Conservation (phyloP, 2,329 filamentous ascomycete genomes). For the Monilinia polystroma region DNA sequence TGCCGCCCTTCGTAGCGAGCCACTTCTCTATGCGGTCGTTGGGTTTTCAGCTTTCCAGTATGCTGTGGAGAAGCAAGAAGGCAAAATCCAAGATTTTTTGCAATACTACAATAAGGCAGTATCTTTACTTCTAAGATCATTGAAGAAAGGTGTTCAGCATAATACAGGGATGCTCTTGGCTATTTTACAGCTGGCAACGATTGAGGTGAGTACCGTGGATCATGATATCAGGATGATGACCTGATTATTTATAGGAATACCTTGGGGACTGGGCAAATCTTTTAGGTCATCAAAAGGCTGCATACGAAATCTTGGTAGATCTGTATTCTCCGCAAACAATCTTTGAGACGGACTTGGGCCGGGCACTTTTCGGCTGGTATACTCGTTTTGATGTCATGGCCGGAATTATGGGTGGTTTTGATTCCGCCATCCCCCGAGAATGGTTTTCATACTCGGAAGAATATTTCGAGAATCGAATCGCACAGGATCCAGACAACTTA, state of each 20-base stretch:
- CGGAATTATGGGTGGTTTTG: slow-evolving; percentile 77
- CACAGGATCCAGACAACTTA: slow-evolving; percentile 60
- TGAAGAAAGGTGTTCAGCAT: slow-evolving; percentile 70
- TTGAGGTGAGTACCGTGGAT: slow-evolving; percentile 64
- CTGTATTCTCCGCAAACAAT: slow-evolving; percentile 76
- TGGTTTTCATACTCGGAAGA: slow-evolving; percentile 62
- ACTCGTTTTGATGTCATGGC: slow-evolving; percentile 82
- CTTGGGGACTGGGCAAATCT: slow-evolving; percentile 94
- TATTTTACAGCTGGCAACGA: slow-evolving; percentile 86
- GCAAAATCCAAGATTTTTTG: slow-evolving; percentile 77
- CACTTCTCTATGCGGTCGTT: slow-evolving; percentile 80
- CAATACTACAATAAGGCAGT: slow-evolving; percentile 90
- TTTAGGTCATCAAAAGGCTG: slow-evolving; percentile 88
- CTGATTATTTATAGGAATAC: slow-evolving; percentile 65
- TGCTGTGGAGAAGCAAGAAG: slow-evolving; percentile 66
- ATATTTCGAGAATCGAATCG: slow-evolving; percentile 60
- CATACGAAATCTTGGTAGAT: slow-evolving; percentile 74
- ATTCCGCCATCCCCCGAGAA: slow-evolving; percentile 68
- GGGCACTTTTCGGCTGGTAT: slow-evolving; percentile 85
- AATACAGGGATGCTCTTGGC: slow-evolving; percentile 76
- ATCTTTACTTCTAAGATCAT: slow-evolving; percentile 66
- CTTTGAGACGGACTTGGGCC: slow-evolving; percentile 66
- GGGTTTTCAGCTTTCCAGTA: slow-evolving; percentile 88
- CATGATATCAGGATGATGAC: slow-evolving; percentile 5
- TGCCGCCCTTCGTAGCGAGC: slow-evolving; percentile 72